phyloP scores from a whole-genome alignment of 495 filamentous ascomycete genomes.

The Terfezia boudieri region DNA sequence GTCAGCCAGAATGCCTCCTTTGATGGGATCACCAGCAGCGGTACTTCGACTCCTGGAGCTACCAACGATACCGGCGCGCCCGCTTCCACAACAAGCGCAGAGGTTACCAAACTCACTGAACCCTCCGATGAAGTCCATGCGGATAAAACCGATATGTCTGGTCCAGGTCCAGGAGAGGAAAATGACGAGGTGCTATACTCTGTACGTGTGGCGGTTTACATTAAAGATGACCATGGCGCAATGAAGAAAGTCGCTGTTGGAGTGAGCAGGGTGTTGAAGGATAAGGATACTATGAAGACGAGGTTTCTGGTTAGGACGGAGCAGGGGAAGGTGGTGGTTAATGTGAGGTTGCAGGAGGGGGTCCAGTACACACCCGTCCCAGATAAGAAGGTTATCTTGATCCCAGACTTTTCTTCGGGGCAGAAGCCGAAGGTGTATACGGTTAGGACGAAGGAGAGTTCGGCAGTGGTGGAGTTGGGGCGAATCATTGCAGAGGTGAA shows the following conservation, averaged over 20 bases:
- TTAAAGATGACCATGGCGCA: not conserved
- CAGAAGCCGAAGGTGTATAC: not conserved
- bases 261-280: not conserved
- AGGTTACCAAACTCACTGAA: not conserved
- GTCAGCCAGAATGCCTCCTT: not conserved
- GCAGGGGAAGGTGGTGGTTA: not conserved
- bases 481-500: constrained; percentile 7
- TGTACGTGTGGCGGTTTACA: not conserved
- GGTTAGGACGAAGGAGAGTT: constrained; percentile 1
- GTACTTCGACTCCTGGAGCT: not conserved
- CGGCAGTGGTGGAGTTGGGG: constrained; percentile 4
- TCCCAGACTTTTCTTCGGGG: not conserved
- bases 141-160: not conserved
- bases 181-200: not conserved
- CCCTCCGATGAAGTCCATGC: not conserved
- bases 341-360: not conserved
- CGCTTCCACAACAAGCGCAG: not conserved
- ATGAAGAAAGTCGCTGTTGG: not conserved
- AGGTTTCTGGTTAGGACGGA: not conserved
- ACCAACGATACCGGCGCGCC: not conserved
- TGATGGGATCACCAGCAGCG: not conserved
- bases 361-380: not conserved
- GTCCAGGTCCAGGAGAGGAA: not conserved
- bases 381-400: not conserved
- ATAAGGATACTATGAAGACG: not conserved